Evolutionary conservation across 2,329 filamentous ascomycete species (phyloP).

Genomic region (Emericellopsis atlantica): DNA sequence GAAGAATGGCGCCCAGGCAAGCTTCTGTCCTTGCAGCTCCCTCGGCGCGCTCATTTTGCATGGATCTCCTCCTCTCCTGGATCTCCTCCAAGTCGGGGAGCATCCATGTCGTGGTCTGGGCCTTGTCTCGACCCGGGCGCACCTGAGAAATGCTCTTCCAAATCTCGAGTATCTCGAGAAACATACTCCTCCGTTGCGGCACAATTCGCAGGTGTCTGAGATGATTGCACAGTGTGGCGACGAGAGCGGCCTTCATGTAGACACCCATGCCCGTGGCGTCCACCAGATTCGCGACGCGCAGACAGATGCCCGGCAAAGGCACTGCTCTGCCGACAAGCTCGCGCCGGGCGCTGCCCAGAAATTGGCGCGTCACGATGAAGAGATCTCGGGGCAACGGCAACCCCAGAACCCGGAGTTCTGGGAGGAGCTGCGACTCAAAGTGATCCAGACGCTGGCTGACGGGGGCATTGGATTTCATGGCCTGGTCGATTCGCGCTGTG

Average conservation of each 20-base stretch:
- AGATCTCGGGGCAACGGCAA: constrained; percentile 15
- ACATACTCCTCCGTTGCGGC: no score
- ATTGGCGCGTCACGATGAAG: constrained; percentile 5
- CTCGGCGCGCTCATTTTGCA: neutral
- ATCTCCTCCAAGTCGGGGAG: constrained; percentile 9
- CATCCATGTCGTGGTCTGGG: constrained; percentile 11
- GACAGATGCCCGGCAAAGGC: no score
- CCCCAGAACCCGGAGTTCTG: constrained; percentile 13
- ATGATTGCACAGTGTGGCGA: no score
- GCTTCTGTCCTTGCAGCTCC: no score
- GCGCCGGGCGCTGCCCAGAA: neutral
- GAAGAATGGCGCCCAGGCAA: constrained; percentile 15
- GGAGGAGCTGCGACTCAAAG: constrained; percentile 16
- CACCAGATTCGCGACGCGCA: no score
- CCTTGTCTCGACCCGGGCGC: constrained; percentile 12
- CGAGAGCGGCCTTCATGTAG: no score
- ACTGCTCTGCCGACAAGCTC: no score
- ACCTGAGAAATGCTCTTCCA: constrained; percentile 24
- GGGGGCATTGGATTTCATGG: constrained; percentile 1
- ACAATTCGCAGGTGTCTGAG: no score
- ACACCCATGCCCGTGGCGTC: no score
- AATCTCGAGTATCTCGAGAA: constrained; percentile 16
- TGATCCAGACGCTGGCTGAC: constrained; percentile 8
- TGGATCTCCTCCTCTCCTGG: neutral
- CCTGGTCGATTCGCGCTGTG: constrained; percentile 11